Conservation (phyloP, 2,329 filamentous ascomycete genomes). For the Aspergillus jensenii region DNA sequence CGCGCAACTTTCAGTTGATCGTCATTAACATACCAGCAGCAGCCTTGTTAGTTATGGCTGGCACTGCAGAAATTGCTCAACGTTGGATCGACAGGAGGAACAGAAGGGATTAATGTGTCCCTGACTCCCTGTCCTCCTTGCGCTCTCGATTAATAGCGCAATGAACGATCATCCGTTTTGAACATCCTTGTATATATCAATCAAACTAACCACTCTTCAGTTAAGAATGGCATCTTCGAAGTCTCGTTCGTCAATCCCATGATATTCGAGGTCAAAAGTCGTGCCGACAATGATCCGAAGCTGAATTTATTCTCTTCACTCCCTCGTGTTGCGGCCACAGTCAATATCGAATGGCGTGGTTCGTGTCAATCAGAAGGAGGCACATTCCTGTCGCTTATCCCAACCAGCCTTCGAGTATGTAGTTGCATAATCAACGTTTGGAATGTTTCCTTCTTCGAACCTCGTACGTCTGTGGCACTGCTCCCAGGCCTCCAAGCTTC, state of each 20-base stretch:
- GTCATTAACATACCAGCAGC: slow-evolving; percentile 1
- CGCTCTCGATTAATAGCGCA: not conserved
- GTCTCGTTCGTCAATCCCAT: slow-evolving; percentile 44
- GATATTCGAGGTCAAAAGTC: slow-evolving; percentile 47
- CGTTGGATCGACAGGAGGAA: not conserved
- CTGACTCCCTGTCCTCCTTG: not conserved
- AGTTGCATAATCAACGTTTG: slow-evolving; percentile 10
- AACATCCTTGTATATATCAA: not conserved
- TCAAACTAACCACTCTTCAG: not conserved
- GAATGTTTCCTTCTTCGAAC: not conserved
- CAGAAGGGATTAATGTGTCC: slow-evolving; percentile 5
- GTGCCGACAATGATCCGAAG: slow-evolving; percentile 39
- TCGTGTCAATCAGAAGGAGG: slow-evolving; percentile 47
- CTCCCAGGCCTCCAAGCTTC: not conserved
- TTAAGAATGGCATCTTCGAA: slow-evolving; percentile 42
- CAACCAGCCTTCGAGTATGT: not conserved
- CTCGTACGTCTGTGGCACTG: not conserved
- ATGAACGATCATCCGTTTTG: not conserved
- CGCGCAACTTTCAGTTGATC: not conserved
- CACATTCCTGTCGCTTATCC: slow-evolving; percentile 34
- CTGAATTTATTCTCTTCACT: slow-evolving; percentile 28
- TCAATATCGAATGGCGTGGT: slow-evolving; percentile 33
- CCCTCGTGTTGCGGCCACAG: slow-evolving; percentile 46
- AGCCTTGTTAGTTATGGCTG: too few species aligned
- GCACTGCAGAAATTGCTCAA: not conserved